Base-by-base conservation (phyloP, 2,329 filamentous ascomycete genomes). In the Pezicula rhizophila region DNA sequence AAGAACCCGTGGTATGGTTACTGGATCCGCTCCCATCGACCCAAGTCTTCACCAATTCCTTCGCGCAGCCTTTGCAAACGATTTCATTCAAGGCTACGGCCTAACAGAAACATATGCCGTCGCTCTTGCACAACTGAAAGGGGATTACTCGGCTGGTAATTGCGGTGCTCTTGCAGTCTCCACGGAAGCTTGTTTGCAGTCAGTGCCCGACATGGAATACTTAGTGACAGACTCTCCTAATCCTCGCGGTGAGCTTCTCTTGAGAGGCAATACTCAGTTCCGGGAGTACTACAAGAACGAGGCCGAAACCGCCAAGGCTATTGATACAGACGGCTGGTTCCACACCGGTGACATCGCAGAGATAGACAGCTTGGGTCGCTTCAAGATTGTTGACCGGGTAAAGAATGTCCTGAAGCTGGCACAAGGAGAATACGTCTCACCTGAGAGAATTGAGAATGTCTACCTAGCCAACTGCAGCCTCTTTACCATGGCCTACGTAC, bases 361-460 rank as follows among this genome's bases (percentile, higher is more conserved):
- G 55, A 76, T 99, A 20, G 93, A 99, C 68, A 82, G 83, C 57
- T 69, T 87, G 63, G 93, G 93, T 53, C 88, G 91, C 52, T 85
- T 97, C 75, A 84, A 81, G 69, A 95, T 99, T 68, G 85, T 99
- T 61, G 93, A 99, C 69, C 90, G 93, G 61, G 85, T 90, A 71
- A 99, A 99, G 85, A 97, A 97, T 70, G 89, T 99, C n/a, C 82
- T 99, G 65, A 99, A 99, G 78, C 81, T 99, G 48, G 85, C 92
- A 0, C 93, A 99, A 70, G 93, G 93, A 67, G 93, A 99, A 72
- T 99, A 99, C 71, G 89, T 99, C 62, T 96, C 91, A 1, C 93
- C 93, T 12, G 93, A 99, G 72, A 88, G 91, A 49, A 89, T 99
- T 64, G 93, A 99, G 75, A 96, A 96, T 66, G 86, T 96, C 33